Conservation (phyloP, 495 filamentous ascomycete species). For the Achaetomiella virescens region DNA sequence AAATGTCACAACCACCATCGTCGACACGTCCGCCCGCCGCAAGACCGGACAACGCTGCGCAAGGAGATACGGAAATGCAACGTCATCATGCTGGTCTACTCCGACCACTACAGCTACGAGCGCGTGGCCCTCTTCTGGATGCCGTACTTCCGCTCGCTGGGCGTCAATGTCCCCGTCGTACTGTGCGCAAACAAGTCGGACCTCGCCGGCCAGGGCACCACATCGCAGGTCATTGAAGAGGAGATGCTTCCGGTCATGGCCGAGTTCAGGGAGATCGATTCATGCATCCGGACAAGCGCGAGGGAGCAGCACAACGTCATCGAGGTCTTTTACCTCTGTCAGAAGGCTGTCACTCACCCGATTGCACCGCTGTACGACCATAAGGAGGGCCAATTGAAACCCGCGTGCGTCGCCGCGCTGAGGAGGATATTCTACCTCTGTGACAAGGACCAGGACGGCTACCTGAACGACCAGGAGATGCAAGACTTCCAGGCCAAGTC, state of each 20-base stretch:
- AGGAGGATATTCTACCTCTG: slow-evolving; percentile 90
- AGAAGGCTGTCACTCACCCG: slow-evolving; percentile 97
- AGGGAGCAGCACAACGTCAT: slow-evolving; percentile 93
- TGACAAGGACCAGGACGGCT: slow-evolving; percentile 95
- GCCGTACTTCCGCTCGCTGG: slow-evolving; percentile 91
- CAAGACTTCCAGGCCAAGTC: slow-evolving; percentile 83
- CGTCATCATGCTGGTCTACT: slow-evolving; percentile 94
- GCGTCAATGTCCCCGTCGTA: slow-evolving; percentile 97
- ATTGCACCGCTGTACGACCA: slow-evolving; percentile 95
- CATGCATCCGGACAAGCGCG: slow-evolving; percentile 91
- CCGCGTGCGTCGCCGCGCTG: slow-evolving; percentile 76
- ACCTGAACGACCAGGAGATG: slow-evolving; percentile 83
- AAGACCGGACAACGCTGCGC: slow-evolving; percentile 78
- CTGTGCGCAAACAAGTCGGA: slow-evolving; percentile 97
- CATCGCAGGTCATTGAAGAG: slow-evolving; percentile 79
- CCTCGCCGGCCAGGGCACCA: slow-evolving; percentile 55
- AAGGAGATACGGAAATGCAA: slow-evolving; percentile 95
- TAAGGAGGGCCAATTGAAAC: slow-evolving; percentile 84
- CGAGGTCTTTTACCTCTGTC: slow-evolving; percentile 94
- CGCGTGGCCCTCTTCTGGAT: slow-evolving; percentile 96
- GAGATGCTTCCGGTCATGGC: slow-evolving; percentile 99
- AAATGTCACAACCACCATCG: slow-evolving; percentile 91
- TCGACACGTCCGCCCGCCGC: slow-evolving; percentile 92
- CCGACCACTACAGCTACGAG: slow-evolving; percentile 98
- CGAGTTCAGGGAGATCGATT: slow-evolving; percentile 98